Base-by-base conservation (phyloP, 495 filamentous ascomycete species). In the Penicillium verhagenii region DNA sequence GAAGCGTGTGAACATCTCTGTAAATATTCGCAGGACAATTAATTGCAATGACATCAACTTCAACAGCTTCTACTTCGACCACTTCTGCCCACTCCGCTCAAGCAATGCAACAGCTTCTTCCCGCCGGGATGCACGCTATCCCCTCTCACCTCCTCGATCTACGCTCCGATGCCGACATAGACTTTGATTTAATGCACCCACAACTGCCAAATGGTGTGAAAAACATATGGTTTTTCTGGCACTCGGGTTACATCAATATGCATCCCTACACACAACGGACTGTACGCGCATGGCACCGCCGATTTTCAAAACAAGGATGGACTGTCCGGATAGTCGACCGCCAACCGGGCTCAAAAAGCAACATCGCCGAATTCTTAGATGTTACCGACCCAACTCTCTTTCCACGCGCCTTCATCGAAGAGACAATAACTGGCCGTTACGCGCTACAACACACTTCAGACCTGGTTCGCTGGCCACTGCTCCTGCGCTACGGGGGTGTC, bases 191-290 rank as follows among this genome's bases (percentile, higher is more conserved):
- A 26, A 35, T 69, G 1, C 64, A 78, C 53, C 72, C 79, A 2
- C 43, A 44, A 33, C 74, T 75, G 6, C 63, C 80, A 23, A 69
- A 65, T 7, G 53, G 53, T 26, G 69, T 72, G 47, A 82, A 81
- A 55, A 82, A 82, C 49, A 61, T 81, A n/a, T 82, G 75, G 72
- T 78, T 81, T 66, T 84, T 82, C 69, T 82, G 81, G 79, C 69
- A 82, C 66, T 52, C 66, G 38, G 79, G 77, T 28, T 77, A 72
- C 62, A 33, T 35, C 8, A 57, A 55, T 44, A 73, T 84, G 72
- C 75, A 79, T 59, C 63, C 70, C 6, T 84, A 82, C 67, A 66
- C 74, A n/a, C 57, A 75, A 46, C 79, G 81, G 37, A 84, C 77
- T 52, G 72, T 84, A 21, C 74, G 77, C n/a, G 73, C 77, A 28